Evolutionary conservation across 139 green algal species (phyloP), one percentile per base, ranked within the genome.

Genomic region (Coccomyxa sp.): DNA sequence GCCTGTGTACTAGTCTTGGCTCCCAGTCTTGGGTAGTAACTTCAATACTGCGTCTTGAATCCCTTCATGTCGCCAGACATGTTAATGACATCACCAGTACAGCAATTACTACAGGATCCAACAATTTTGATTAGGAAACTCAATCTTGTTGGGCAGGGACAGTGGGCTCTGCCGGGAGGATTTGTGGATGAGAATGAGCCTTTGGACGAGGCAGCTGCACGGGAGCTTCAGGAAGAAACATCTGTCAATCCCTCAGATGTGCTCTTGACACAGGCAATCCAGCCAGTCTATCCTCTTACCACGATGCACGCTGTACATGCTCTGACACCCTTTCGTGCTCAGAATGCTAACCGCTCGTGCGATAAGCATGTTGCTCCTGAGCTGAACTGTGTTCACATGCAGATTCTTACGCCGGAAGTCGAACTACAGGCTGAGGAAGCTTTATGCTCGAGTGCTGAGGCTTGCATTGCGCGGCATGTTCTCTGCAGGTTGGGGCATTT

Each of bases 201-300:
- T 0, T 85, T 98, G 74, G 88, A 95, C 17, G 14, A 63, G 11
- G 95, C 95, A 63, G 95, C 95, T 12, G 89, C 86, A 0, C 79
- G 95, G 0, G 95, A 98, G 85, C 89, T 98, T 77, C 82, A 95
- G 81, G 95, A 98, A 79, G 95, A 98, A 85, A 98, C 95, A 0
- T 89, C 80, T 0, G 88, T 98, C 16, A 68, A 96, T 67, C 85
- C 91, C 0, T 71, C 63, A 71, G 21, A 71, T 10, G 17, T 27
- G 30, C 15, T 21, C 16, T 27, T 80, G 14, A 27, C 76, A 28
- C 58, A 28, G 21, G 14, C 74, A 21, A 57, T 78, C 23, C 27
- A 78, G 21, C 18, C 21, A 28, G 7, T 25, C 21, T 45, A 31
- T 78, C 15, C 25, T 45, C 30, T 28, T 31, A 10, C 0, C 12